A percentile compares a stretch with the other conserved stretches of the same genome.
These are phyloP conservation scores for Sarocladium kiliense DNA, from an alignment of 2,329 filamentous ascomycete species.

Conservation along the genomic window DNA sequence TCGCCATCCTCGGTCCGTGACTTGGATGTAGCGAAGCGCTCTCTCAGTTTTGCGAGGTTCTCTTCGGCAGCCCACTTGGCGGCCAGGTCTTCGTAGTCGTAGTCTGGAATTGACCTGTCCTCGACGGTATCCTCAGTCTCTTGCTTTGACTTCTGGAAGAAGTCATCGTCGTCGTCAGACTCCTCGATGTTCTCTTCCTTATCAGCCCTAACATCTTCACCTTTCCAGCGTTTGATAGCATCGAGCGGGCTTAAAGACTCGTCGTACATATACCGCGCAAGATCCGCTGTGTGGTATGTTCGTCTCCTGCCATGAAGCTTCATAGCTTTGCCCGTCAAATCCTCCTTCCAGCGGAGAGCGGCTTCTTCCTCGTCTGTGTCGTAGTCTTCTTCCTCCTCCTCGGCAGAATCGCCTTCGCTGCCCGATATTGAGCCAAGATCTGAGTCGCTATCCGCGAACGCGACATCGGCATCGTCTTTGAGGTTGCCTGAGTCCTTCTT, in stretches of 20 bases:
- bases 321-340: slow-evolving; percentile 70
- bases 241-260: slow-evolving; percentile 68
- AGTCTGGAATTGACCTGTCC: slow-evolving; percentile 71
- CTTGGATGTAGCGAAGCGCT: slow-evolving; percentile 69
- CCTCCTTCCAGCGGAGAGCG: slow-evolving; percentile 79
- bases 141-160: slow-evolving; percentile 59
- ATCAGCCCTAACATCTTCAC: slow-evolving; percentile 50
- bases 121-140: slow-evolving; percentile 70
- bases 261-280: slow-evolving; percentile 87
- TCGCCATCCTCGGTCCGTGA: slow-evolving; percentile 31
- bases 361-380: slow-evolving; percentile 65
- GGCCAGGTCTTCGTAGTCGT: slow-evolving; percentile 76
- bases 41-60: slow-evolving; percentile 68
- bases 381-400: slow-evolving; percentile 46
- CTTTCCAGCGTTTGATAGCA: slow-evolving; percentile 75
- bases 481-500: slow-evolving; percentile 45
- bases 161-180: slow-evolving; percentile 55
- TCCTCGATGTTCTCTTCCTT: slow-evolving; percentile 58
- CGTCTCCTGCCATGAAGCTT: slow-evolving; percentile 64
- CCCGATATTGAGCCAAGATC: slow-evolving; percentile 83
- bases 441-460: slow-evolving; percentile 94
- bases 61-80: slow-evolving; percentile 80
- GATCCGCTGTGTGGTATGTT: slow-evolving; percentile 72
- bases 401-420: slow-evolving; percentile 40
- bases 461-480: slow-evolving; percentile 64